Base-by-base conservation (phyloP, 2,329 filamentous ascomycete genomes). In the Geosmithia putterillii region DNA sequence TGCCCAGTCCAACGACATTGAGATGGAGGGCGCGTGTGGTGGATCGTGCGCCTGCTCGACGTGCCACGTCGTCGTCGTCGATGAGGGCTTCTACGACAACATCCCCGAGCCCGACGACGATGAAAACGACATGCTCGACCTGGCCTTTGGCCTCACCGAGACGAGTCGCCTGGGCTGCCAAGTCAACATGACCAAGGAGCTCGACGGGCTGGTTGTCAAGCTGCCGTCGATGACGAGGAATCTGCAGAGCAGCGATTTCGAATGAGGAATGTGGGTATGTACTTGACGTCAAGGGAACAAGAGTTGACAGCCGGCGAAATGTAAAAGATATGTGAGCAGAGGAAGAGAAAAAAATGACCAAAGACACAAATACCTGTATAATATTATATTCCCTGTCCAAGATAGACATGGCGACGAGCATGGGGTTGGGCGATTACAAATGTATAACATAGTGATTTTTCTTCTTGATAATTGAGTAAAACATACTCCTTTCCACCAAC, bases 1-100 rank as follows among this genome's bases (percentile, higher is more conserved):
- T 56, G 92, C 90, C 19, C 90, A 95, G 61, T 86, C 84, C 39
- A 78, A 96, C 62, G 90, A 96, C 57, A 70, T 98, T 37, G 92
- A 98, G 62, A 96, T 98, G 90, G 92, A 98, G 70, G 89, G 92
- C 48, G 92, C 92, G 12, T 98, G 92, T 57, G 92, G 92, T 52
- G 92, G 88, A 19, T 92, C 86, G 28, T 95, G 88, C 64, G 88
- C 88, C 44, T 95, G 88, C 67, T 92, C 85, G 45, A 95, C 88
- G 6, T 95, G 88, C 67, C 88, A 95, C 65, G 82, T 94, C 45
- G 88, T 95, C 48, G 84, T 95, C 34, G 64, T 76, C 46, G 79
- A 83, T 55, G 77, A 85, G 38, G 74, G 76, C 4, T 74, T 79
- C 62, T 90, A 83, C 65, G 83, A 90, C 51, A 78, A 76, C 63